A percentile compares a stretch with the other conserved stretches of the same genome.
These are phyloP conservation scores for Coemansia sp. DNA, from an alignment of 192 early-diverging fungal species.

Conservation along the genomic window DNA sequence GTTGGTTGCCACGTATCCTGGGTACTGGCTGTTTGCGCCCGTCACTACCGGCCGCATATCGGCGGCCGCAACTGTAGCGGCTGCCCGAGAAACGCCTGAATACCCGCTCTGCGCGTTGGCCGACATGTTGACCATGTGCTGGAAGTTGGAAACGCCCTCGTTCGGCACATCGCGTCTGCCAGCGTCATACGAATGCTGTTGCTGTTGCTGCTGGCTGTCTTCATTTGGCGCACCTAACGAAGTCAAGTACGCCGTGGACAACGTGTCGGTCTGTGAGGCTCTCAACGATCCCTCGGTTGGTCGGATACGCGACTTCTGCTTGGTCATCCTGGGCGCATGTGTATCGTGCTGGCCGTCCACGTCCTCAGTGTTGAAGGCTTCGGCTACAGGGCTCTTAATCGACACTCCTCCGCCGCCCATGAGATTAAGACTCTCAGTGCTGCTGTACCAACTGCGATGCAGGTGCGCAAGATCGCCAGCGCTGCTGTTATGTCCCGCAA, in stretches of 20 bases:
- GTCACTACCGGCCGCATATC: slow-evolving; percentile 2
- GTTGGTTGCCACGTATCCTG: not conserved
- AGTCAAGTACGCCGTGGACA: not conserved
- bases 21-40: not conserved
- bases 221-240: not conserved
- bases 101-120: slow-evolving; percentile 2
- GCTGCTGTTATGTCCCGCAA: slow-evolving; percentile 30
- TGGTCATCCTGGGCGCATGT: slow-evolving; percentile 24
- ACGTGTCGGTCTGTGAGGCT: not conserved
- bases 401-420: slow-evolving; percentile 39
- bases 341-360: slow-evolving; percentile 11
- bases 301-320: slow-evolving; percentile 37
- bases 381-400: slow-evolving; percentile 13
- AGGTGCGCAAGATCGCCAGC: slow-evolving; percentile 32
- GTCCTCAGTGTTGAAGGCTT: slow-evolving; percentile 5
- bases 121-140: slow-evolving; percentile 37
- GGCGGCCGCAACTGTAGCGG: not conserved
- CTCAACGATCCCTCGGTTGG: slow-evolving; percentile 12
- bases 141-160: slow-evolving; percentile 32
- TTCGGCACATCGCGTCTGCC: slow-evolving; percentile 27
- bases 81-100: no score
- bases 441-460: slow-evolving; percentile 56
- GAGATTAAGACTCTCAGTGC: slow-evolving; percentile 44
- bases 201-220: not conserved
- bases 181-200: slow-evolving; percentile 10